Percentiles rank a stretch among this genome's conserved stretches.
Evolutionary conservation across 1,139 yeast species (phyloP).

Genomic region (Yamadazyma diddensiae): DNA sequence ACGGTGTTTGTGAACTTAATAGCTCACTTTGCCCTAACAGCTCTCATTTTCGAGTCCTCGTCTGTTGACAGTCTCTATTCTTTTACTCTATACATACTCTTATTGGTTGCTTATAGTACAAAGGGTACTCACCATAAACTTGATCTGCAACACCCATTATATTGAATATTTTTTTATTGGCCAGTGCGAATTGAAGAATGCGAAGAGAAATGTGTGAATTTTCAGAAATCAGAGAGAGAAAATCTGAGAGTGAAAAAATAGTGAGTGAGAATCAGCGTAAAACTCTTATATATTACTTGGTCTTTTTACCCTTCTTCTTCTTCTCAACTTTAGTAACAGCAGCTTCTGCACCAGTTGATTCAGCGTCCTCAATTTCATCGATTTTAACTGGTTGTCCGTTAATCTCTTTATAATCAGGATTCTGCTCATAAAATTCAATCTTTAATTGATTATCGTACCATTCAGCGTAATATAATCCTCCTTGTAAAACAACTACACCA

Average conservation of each 20-base stretch:
- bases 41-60: too few species aligned
- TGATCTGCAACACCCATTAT: conserved; percentile 25
- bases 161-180: conserved; percentile 13
- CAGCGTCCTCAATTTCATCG: conserved; percentile 16
- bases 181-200: conserved; percentile 5
- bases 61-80: too few species aligned
- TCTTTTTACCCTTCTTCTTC: conserved; percentile 16
- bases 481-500: conserved; percentile 81
- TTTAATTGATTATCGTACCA: conserved; percentile 65
- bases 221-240: background rate
- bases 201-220: background rate
- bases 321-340: conserved; percentile 16
- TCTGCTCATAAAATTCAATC: conserved; percentile 42
- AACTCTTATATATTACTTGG: conserved; percentile 1
- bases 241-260: background rate
- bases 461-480: conserved; percentile 87
- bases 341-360: conserved; percentile 17
- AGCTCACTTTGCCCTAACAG: too few species aligned
- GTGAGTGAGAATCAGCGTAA: background rate
- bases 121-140: conserved; percentile 56
- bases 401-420: conserved; percentile 32
- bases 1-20: too few species aligned
- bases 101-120: conserved; percentile 59
- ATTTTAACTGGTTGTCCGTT: conserved; percentile 16
- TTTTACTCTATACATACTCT: conserved; percentile 44